These are phyloP conservation scores for Podospora australis DNA, from an alignment of 495 filamentous ascomycete species.

Conservation along the genomic window DNA sequence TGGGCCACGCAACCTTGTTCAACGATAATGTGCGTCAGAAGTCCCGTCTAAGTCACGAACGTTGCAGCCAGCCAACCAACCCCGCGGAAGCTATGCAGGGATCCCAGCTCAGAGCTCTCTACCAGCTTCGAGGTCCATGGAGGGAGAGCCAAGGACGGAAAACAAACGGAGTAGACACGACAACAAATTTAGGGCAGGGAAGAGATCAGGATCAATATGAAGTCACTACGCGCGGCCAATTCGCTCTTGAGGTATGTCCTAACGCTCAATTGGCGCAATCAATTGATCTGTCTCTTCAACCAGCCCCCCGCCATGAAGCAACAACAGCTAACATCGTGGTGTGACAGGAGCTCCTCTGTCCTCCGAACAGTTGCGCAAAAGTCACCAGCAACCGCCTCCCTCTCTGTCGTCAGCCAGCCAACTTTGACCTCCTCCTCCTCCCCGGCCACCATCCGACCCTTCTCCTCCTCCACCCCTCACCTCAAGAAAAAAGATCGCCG, in stretches of 20 bases:
- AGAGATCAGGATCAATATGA: no score
- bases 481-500: conserved; percentile 1
- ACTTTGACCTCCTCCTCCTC: no score
- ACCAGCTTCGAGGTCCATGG: neutral
- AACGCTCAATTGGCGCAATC: conserved; percentile 5
- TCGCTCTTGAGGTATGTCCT: conserved; percentile 5
- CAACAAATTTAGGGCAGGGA: no score
- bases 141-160: neutral
- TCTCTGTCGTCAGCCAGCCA: conserved; percentile 6
- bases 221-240: conserved; percentile 15
- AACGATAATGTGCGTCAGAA: neutral
- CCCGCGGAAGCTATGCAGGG: neutral
- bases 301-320: neutral
- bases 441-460: neutral
- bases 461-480: neutral
- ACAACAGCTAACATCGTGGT: neutral
- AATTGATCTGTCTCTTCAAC: conserved; percentile 5
- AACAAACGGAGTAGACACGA: neutral
- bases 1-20: conserved; percentile 29
- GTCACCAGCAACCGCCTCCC: conserved; percentile 3
- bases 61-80: neutral
- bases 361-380: neutral
- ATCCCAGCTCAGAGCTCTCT: neutral
- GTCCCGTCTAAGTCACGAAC: neutral
- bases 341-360: neutral